Evolutionary conservation across 441 rosid species (phyloP).

Genomic region (Arabidopsis lyrata): DNA sequence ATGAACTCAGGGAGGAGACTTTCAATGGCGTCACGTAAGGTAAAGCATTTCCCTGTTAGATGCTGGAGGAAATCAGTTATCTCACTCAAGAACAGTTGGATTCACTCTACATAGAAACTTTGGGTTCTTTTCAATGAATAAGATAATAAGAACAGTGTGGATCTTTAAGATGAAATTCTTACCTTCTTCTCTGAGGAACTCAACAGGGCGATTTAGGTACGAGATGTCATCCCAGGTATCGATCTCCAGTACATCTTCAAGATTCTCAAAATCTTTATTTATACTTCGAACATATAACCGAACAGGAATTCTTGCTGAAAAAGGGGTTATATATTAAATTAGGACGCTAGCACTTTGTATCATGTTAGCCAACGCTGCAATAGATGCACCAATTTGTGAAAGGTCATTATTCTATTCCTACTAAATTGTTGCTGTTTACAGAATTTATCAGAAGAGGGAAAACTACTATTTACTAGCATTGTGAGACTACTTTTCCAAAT

Average conservation of each 20-base stretch:
- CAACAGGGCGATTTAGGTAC: slow-evolving; percentile 78
- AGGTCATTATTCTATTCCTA: neutral
- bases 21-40: slow-evolving; percentile 69
- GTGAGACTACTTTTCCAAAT: neutral
- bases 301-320: slow-evolving; percentile 83
- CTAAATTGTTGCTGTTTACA: neutral
- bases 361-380: neutral
- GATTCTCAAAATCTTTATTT: slow-evolving; percentile 65
- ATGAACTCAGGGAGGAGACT: slow-evolving; percentile 65
- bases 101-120: slow-evolving; percentile 5
- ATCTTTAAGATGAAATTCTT: slow-evolving; percentile 30
- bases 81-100: slow-evolving; percentile 12
- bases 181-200: slow-evolving; percentile 78
- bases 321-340: neutral
- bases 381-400: slow-evolving; percentile 2
- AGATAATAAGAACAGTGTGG: slow-evolving; percentile 10
- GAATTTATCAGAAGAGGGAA: neutral
- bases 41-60: slow-evolving; percentile 70
- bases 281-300: slow-evolving; percentile 73
- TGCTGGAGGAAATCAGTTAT: slow-evolving; percentile 7
- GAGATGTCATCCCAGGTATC: slow-evolving; percentile 89
- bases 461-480: slow-evolving; percentile 11
- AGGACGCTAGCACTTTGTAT: slow-evolving; percentile 9
- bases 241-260: slow-evolving; percentile 66
- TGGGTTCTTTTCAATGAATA: neutral